Conservation (phyloP, 1,139 yeast genomes). For the Kodamaea derodonti region DNA sequence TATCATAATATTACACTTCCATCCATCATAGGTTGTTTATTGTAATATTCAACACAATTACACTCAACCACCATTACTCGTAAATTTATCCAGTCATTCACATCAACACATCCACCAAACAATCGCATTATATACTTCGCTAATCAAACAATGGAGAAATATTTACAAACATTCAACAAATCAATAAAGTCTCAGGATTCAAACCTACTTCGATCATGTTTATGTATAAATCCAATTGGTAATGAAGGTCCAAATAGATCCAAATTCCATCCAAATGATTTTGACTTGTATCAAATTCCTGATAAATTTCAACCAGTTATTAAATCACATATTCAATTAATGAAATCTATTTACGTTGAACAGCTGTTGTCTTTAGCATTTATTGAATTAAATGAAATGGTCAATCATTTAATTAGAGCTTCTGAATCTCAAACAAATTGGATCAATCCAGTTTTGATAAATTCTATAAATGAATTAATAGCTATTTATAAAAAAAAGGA, state of each 20-base stretch:
- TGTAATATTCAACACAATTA: no score
- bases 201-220: constrained; percentile 18
- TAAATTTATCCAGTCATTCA: no score
- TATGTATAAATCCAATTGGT: constrained; percentile 35
- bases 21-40: no score
- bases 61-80: no score
- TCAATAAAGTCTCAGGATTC: constrained; percentile 21
- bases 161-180: constrained; percentile 17
- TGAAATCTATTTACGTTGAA: constrained; percentile 34
- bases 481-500: constrained; percentile 38
- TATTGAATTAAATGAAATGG: constrained; percentile 36
- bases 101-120: no score
- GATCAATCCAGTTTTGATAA: constrained; percentile 60
- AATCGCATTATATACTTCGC: no score
- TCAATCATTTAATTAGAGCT: constrained; percentile 50
- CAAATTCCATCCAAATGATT: constrained; percentile 35
- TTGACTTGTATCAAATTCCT: constrained; percentile 35
- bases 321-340: constrained; percentile 30
- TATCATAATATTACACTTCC: no score
- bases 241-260: constrained; percentile 26
- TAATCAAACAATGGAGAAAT: constrained; percentile 10
- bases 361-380: constrained; percentile 40
- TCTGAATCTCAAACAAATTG: constrained; percentile 64
- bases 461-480: constrained; percentile 54
- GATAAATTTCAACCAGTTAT: constrained; percentile 36